These are phyloP conservation scores for Saccharomyces hybrid DNA, from an alignment of 1,139 yeast genomes.

Conservation along the genomic window DNA sequence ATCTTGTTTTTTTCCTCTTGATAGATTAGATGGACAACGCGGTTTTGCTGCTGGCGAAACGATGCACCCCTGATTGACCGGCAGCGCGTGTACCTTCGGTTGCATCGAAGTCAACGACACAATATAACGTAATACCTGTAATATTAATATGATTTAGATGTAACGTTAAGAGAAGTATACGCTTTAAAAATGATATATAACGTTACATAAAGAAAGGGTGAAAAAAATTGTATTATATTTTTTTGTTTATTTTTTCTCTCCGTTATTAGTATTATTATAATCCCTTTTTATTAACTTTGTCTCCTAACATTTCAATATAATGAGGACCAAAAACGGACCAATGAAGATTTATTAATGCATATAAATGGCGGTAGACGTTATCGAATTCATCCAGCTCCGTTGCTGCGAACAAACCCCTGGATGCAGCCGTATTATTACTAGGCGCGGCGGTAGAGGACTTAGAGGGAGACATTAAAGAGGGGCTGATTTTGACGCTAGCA, in stretches of 20 bases:
- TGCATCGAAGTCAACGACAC: background rate
- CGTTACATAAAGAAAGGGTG: background rate
- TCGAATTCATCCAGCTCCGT: slow-evolving; percentile 31
- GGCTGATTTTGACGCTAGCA: slow-evolving; percentile 1
- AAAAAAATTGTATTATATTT: background rate
- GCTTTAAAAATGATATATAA: background rate
- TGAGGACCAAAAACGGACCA: slow-evolving; percentile 33
- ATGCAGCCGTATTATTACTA: slow-evolving; percentile 1
- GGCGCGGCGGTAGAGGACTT: background rate
- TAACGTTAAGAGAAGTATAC: background rate
- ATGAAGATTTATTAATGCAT: slow-evolving; percentile 30
- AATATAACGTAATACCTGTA: background rate
- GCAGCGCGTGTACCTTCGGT: background rate
- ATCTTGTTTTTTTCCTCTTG: background rate
- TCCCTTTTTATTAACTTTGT: slow-evolving; percentile 15
- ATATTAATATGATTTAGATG: background rate
- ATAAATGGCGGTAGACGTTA: slow-evolving; percentile 30
- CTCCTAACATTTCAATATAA: slow-evolving; percentile 27
- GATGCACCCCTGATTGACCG: background rate
- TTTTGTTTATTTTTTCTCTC: background rate
- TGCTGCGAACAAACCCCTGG: slow-evolving; percentile 12
- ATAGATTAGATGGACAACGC: background rate
- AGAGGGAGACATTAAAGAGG: slow-evolving; percentile 2
- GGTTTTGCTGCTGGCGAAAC: background rate
- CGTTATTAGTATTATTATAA: background rate